Evolutionary conservation across 768 basidiomycete genomes (phyloP), one percentile per base, ranked within the genome.

Genomic region (Xerocomellus chrysenteron): DNA sequence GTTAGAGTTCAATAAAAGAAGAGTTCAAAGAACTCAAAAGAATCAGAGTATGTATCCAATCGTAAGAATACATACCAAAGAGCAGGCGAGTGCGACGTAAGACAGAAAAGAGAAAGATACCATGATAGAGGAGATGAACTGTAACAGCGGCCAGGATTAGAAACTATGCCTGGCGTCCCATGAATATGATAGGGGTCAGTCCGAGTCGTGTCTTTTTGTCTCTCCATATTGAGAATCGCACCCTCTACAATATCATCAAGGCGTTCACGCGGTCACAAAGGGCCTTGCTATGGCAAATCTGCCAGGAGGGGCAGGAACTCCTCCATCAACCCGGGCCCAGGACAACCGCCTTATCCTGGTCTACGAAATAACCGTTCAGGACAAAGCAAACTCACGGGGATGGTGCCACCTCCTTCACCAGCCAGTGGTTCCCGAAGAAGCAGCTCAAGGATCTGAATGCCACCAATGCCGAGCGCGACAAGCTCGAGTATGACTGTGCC

Each of bases 321-420:
- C 82, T 14, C 76, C 30, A 82, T 82, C 63, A 65, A 66, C 60
- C 58, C 52, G 1, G 74, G 65, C 14, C 73, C 57, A 52, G 70
- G 70, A 19, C 74, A 74, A 47, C 63, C 59, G n/a, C 67, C 69
- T 12, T 75, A 76, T 48, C 55, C 71, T 61, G 57, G 74, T 52
- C 50, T 73, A 21, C 65, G 70, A 72, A 57, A 71, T 70, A 56
- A 56, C 58, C 63, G 66, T 53, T 39, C 64, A 60, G 73, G 58
- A 24, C 75, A 65, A 60, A 54, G 40, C 35, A 76, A 76, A 50
- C 66, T 73, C 2, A 77, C 75, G 73, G 69, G 66, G 16, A 82
- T 81, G 80, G 74, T 77, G 68, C 62, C 67, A n/a, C 82, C 82
- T 0, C 82, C 82, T 5, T 82, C 82, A 6, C 81, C 84, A 40